A percentile compares a stretch with the other conserved stretches of the same genome.
phyloP scores from a whole-genome alignment of 139 green algal species.

The Pseudopediastrum boryanum region DNA sequence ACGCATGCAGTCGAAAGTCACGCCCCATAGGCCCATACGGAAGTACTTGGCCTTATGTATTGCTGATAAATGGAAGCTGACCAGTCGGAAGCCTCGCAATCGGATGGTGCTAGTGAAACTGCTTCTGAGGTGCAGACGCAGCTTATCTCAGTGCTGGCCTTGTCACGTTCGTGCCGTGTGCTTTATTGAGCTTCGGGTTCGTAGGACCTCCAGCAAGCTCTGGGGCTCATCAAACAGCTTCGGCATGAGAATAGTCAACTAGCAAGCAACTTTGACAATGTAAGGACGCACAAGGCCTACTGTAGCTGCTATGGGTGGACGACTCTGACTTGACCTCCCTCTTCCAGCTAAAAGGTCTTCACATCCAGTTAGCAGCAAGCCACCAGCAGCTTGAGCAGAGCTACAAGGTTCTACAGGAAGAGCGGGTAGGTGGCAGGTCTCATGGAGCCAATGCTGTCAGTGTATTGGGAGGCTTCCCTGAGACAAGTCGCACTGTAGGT shows the following conservation, averaged over 20 bases:
- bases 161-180: too few relatives aligned
- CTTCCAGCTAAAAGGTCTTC: constrained; percentile 53
- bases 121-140: too few relatives aligned
- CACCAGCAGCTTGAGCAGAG: constrained; percentile 48
- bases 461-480: neutral
- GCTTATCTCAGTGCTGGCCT: too few relatives aligned
- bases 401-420: constrained; percentile 41
- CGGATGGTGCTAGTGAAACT: too few relatives aligned
- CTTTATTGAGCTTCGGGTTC: too few relatives aligned
- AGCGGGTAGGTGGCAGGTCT: constrained; percentile 48
- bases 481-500: constrained; percentile 6
- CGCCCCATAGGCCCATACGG: too few relatives aligned
- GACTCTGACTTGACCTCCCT: too few relatives aligned
- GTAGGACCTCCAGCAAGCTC: constrained; percentile 44
- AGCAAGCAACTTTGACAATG: constrained; percentile 66
- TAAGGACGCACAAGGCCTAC: neutral
- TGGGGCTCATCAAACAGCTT: constrained; percentile 41
- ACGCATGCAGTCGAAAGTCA: too few relatives aligned
- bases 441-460: neutral
- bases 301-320: too few relatives aligned
- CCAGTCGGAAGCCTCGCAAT: too few relatives aligned
- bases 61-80: too few relatives aligned
- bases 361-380: constrained; percentile 38
- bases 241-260: constrained; percentile 58
- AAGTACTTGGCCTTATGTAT: too few relatives aligned